Base-by-base conservation (phyloP, 345 rosid species). In the Eutrema japonicum region DNA sequence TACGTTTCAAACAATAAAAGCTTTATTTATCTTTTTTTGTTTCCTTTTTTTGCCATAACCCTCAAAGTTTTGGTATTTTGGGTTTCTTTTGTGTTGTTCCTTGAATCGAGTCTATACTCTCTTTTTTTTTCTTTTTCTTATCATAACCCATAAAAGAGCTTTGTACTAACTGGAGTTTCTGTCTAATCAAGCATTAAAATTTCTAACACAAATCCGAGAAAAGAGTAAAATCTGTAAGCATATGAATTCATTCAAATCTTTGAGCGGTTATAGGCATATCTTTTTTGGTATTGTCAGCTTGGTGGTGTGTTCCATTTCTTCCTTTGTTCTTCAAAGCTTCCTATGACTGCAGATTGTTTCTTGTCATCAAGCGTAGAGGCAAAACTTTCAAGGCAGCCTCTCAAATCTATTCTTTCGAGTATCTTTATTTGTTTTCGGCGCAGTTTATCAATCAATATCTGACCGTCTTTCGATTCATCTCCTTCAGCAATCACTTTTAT, bases 271-370 rank as follows among this genome's bases (percentile, higher is more conserved):
- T 36, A 36, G 58, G 37, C 35, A 32, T 53, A 6, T 53, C 35
- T 3, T 33, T 33, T n/a, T 18, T 55, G 48, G 47, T 29, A 47
- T 43, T 56, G 18, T 41, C 32, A 58, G 43, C 37, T 35, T 27
- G 85, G 78, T 53, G 92, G 85, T 18, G 35, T 55, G 42, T 70
- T 87, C 97, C 93, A 95, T 30, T 78, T 79, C 75, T 63, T 84
- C 79, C 46, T 81, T 68, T 91, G 96, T 77, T 89, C 91, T 72
- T 79, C 78, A 77, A 83, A 89, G 81, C 96, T 88, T 75, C 87
- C 97, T 59, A 88, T 47, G 6, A 81, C 82, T 22, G 97, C 95
- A 66, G 93, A 88, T 66, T 87, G 99, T 45, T 72, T 79, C 66
- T 77, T 58, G 11, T 55, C 74, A 46, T 85, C 76, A 30, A 91